A percentile compares a stretch with the other conserved stretches of the same genome.
Evolutionary conservation across 441 rosid species (phyloP).

Genomic region (Pelargonium myrrhifolium): DNA sequence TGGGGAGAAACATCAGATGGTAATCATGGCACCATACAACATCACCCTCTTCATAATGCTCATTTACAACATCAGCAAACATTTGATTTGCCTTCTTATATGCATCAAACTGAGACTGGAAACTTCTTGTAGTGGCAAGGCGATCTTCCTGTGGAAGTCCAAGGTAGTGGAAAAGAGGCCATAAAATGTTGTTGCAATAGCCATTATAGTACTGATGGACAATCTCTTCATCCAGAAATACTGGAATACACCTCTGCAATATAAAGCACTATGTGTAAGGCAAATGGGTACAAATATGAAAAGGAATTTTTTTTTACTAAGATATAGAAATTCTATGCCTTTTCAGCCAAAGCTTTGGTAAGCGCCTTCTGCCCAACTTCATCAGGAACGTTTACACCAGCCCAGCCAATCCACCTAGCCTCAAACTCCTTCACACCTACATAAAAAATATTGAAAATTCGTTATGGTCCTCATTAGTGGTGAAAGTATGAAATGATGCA

Average conservation of each 20-base stretch:
- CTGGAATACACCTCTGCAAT: constrained; percentile 92
- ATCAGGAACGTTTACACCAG: constrained; percentile 98
- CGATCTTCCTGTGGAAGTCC: constrained; percentile 48
- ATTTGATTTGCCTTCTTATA: constrained; percentile 95
- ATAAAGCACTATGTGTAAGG: background rate
- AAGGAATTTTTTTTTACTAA: background rate
- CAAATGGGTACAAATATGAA: background rate
- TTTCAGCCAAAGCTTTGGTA: constrained; percentile 87
- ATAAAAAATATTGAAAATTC: constrained; percentile 28
- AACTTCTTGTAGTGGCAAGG: too few species aligned
- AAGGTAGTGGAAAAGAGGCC: constrained; percentile 98
- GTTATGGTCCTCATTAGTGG: constrained; percentile 21
- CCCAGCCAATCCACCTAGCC: constrained; percentile 99
- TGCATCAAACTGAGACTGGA: constrained; percentile 31
- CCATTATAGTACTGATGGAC: constrained; percentile 99
- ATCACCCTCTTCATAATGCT: constrained; percentile 94
- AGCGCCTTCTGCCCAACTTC: constrained; percentile 89
- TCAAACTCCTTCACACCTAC: constrained; percentile 95
- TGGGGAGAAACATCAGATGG: constrained; percentile 96
- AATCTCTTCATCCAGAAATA: constrained; percentile 96
- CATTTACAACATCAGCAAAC: constrained; percentile 92
- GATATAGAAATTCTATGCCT: constrained; percentile 34
- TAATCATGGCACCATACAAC: constrained; percentile 99
- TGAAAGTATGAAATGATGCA: constrained; percentile 12
- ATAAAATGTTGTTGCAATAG: constrained; percentile 92